These are phyloP conservation scores for Sporothrix phasma DNA, from an alignment of 2,329 filamentous ascomycete species.

Conservation along the genomic window DNA sequence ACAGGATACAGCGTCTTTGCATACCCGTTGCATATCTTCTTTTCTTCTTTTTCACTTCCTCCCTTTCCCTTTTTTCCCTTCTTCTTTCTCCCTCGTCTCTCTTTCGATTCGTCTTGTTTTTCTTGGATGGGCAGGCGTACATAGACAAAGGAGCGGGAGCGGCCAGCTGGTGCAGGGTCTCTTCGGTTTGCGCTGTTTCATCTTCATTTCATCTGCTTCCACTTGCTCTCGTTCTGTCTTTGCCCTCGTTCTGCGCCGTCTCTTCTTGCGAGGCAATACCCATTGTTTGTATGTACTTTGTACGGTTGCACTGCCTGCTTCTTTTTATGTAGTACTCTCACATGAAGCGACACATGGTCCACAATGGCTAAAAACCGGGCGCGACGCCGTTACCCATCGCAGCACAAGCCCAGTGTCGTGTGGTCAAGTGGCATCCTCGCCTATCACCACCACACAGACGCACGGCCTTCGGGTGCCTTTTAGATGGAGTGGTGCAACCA, in stretches of 20 bases:
- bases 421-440: background rate
- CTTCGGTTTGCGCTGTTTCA: background rate
- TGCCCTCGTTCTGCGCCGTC: background rate
- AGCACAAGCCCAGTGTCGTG: background rate
- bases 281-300: background rate
- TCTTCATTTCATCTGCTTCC: background rate
- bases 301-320: background rate
- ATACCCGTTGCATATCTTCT: background rate
- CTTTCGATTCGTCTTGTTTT: too few species aligned
- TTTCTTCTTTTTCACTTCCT: too few species aligned
- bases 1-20: background rate
- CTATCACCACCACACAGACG: too few species aligned
- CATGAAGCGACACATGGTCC: too few species aligned
- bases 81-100: too few species aligned
- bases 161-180: background rate
- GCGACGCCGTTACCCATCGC: too few species aligned
- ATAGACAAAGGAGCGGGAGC: too few species aligned
- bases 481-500: background rate
- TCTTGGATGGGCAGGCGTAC: background rate
- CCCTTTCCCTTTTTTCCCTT: too few species aligned
- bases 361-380: too few species aligned
- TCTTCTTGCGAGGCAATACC: constrained; percentile 7
- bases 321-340: background rate
- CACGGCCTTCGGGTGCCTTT: too few species aligned
- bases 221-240: background rate